phyloP scores from a whole-genome alignment of 345 rosid species.

The Gossypium herbaceum region DNA sequence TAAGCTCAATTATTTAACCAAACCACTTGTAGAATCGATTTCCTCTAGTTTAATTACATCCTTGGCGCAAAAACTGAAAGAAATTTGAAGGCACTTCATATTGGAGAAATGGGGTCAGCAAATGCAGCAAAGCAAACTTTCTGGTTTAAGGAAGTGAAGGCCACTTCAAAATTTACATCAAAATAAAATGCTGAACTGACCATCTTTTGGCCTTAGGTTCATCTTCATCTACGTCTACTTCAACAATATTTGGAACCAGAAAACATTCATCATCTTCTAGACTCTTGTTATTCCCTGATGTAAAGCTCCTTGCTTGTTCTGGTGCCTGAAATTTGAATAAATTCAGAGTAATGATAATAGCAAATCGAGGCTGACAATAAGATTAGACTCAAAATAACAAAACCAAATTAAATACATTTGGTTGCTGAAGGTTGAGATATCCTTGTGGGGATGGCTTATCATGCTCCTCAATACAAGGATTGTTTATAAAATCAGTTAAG shows the following conservation, averaged over 20 bases:
- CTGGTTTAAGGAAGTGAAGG: not conserved
- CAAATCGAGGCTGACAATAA: not conserved
- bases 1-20: not conserved
- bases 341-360: not conserved
- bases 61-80: not conserved
- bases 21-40: not conserved
- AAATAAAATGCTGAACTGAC: not conserved
- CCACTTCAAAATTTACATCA: not conserved
- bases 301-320: not conserved
- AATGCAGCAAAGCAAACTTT: not conserved
- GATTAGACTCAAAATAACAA: not conserved
- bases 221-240: not conserved
- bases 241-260: not conserved
- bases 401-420: not conserved
- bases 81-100: not conserved
- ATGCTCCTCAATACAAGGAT: not conserved
- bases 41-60: not conserved
- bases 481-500: not conserved
- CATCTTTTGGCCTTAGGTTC: slow-evolving; percentile 14
- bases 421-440: not conserved
- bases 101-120: not conserved
- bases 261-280: not conserved
- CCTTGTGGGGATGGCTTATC: not conserved
- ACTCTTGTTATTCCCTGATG: slow-evolving; percentile 1
- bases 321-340: not conserved